Evolutionary conservation across 768 basidiomycete species (phyloP), one percentile per base, ranked within the genome.

Genomic region (Lactarius hatsudake): DNA sequence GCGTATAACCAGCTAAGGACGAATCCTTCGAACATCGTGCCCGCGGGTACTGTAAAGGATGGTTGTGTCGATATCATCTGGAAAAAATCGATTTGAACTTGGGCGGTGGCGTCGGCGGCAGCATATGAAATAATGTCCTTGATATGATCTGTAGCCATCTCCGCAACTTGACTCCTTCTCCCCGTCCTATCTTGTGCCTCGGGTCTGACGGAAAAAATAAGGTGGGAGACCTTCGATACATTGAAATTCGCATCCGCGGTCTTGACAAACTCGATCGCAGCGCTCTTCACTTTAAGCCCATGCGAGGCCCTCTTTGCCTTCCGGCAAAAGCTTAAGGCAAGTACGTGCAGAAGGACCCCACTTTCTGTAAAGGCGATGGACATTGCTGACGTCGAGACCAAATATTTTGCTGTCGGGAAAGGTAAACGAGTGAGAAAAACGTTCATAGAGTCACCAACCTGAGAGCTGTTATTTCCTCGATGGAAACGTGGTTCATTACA

Each of bases 171-270:
- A 3, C 3, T 1, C 20, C 1, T 0, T n/a, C 45, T 45, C 18
- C 3, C 20, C 2, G 8, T 0, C 20, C 8, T n/a, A 12, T 0
- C 0, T 34, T 34, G 8, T 1, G 0, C 34, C 34, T 1, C 1
- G 2, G 45, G 45, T 4, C 20, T 3, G 45, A 45, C 20, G 7
- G 45, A 10, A 20, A 45, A n/a, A 45, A 45, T 9, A 0, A 0
- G 6, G 43, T n/a, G 43, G 9, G 18, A 18, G 6, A 18, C 7
- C 20, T 7, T 45, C 43, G 7, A 3, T 36, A 2, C 0, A 20
- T 20, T 0, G 20, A 20, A n/a, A 18, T 18, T 20, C 20, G 18
- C 0, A 8, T 45, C 1, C 1, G 32, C 32, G 6, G 32, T 20
- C 43, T 10, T 6, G 43, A 45, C 18, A 45, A 45, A 45, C 2